These are phyloP conservation scores for Arthromyces matolae DNA, from an alignment of 768 basidiomycete species.

Conservation along the genomic window DNA sequence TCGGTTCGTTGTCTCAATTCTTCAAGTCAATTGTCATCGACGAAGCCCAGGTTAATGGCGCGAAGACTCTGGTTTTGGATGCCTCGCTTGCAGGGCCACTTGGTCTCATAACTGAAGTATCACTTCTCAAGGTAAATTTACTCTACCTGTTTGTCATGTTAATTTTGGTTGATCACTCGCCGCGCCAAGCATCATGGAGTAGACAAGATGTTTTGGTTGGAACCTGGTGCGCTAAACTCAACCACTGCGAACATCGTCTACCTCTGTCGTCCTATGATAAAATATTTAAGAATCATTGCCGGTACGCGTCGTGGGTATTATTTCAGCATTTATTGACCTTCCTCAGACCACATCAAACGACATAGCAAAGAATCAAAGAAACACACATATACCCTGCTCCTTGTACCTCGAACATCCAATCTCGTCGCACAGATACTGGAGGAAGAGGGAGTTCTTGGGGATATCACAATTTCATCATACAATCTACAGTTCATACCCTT, in stretches of 20 bases:
- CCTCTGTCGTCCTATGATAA: conserved; percentile 84
- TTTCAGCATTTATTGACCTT: conserved; percentile 24
- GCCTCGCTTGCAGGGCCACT: conserved; percentile 84
- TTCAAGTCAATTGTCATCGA: neutral
- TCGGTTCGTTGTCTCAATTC: conserved; percentile 44
- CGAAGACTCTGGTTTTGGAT: conserved; percentile 96
- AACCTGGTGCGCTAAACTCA: conserved; percentile 78
- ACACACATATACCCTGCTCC: conserved; percentile 80
- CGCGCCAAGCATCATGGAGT: conserved; percentile 91
- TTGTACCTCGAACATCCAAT: conserved; percentile 85
- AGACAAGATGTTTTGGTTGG: conserved; percentile 99
- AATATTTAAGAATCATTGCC: conserved; percentile 84
- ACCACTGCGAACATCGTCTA: conserved; percentile 89
- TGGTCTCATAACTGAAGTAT: conserved; percentile 92
- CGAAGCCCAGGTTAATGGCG: conserved; percentile 70
- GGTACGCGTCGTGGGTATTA: conserved; percentile 49
- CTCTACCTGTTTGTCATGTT: neutral
- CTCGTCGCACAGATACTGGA: conserved; percentile 84
- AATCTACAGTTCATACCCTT: conserved; percentile 92
- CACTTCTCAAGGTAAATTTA: conserved; percentile 74
- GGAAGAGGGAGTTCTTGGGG: conserved; percentile 97
- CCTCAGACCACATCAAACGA: conserved; percentile 85
- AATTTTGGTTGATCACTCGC: neutral
- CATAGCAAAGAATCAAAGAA: conserved; percentile 69
- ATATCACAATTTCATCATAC: conserved; percentile 81